Conservation (phyloP, 2,329 filamentous ascomycete genomes). For the Metarhizium rileyi region DNA sequence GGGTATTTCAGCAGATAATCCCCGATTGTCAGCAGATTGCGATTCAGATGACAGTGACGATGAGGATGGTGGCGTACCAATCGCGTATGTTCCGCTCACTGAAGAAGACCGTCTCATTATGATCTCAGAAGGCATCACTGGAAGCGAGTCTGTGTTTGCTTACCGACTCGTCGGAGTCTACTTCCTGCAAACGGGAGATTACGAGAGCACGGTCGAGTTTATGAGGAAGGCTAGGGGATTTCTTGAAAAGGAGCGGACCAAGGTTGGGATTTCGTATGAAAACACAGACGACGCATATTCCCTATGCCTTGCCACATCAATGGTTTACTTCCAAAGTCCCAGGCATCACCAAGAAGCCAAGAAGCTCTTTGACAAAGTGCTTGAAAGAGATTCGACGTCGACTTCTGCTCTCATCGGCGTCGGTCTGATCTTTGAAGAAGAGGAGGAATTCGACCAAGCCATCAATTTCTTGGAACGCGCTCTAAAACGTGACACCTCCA, state of each 20-base stretch:
- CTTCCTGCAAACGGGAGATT: constrained; percentile 76
- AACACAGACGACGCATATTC: constrained; percentile 67
- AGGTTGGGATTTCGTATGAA: constrained; percentile 58
- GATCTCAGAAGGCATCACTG: constrained; percentile 65
- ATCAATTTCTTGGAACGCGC: constrained; percentile 73
- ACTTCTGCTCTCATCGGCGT: constrained; percentile 80
- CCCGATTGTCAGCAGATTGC: constrained; percentile 15
- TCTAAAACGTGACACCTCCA: constrained; percentile 59
- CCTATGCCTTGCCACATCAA: constrained; percentile 70
- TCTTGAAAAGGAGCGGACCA: constrained; percentile 48
- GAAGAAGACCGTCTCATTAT: constrained; percentile 72
- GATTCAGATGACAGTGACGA: constrained; percentile 47
- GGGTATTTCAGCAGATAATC: constrained; percentile 13
- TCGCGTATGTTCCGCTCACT: constrained; percentile 48
- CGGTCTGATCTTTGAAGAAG: constrained; percentile 85
- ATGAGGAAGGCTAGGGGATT: constrained; percentile 64
- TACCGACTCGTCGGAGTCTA: constrained; percentile 78
- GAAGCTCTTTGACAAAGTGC: constrained; percentile 70
- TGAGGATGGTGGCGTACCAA: constrained; percentile 45
- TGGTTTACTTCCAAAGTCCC: constrained; percentile 85
- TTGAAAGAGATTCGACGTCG: constrained; percentile 64
- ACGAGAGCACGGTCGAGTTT: constrained; percentile 70
- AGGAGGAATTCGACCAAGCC: constrained; percentile 77
- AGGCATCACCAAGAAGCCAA: constrained; percentile 85
- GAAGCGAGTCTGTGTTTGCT: constrained; percentile 64